Base-by-base conservation (phyloP, 2,329 filamentous ascomycete species). In the Metarhizium humberi region DNA sequence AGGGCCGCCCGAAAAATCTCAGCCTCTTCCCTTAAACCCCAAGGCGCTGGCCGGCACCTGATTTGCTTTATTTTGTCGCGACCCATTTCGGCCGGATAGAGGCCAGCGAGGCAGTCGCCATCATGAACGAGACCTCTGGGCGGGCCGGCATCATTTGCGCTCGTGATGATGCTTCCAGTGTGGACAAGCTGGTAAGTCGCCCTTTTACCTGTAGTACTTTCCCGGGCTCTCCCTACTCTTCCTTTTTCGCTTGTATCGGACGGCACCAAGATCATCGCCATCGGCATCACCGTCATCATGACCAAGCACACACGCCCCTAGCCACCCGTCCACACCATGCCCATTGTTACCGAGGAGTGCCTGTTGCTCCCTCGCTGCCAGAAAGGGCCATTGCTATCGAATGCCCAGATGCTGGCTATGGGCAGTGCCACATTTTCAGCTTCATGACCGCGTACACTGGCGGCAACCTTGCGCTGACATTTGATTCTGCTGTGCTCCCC, bases 131-230 rank as follows among this genome's bases (percentile, higher is more conserved):
- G 56, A 66, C 71, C 53, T 77, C 76, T 59, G 79, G 79, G 68
- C 79, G 77, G 71, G 80, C 79, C 63, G 80, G 80, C 64, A 69
- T 82, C 61, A 76, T 85, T 64, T 73, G 77, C 66, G 75, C 80
- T 61, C 67, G 74, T 59, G 73, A 78, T 52, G 75, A 78, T 69
- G 77, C 73, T 59, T 73, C 73, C 58, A 73, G 69, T 62, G 77
- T 85, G 74, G 79, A 81, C 61, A 79, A 77, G 66, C 73, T 85
- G 73, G 82, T 85, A 76, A 75, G 78, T 73, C n/a, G 56, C 49
- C 55, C 56, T 51, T 56, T 48, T 56, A 52, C 54, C 55, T 56
- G 54, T 47, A 34, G 54, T 25, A 20, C 20, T 42, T 30, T 47
- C 25, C 49, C 29, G 38, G 11, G 25, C 32, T 40, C 45, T 53